Evolutionary conservation across 768 basidiomycete species (phyloP), one percentile per base, ranked within the genome.

Genomic region (Amanita polypyramis): DNA sequence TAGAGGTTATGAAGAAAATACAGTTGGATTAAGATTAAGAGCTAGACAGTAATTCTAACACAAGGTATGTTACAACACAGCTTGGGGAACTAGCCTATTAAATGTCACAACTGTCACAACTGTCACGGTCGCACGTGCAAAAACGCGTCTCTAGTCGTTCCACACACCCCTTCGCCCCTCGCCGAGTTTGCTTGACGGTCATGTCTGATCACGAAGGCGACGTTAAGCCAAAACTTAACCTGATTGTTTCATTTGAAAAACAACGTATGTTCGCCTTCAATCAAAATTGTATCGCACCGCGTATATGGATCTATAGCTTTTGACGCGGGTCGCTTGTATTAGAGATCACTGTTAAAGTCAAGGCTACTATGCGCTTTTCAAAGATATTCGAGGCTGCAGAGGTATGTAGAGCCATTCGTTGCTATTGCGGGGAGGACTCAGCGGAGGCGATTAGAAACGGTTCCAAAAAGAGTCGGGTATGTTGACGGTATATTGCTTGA

Each of bases 301-400:
- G 20, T 19, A 17, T 38, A 19, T 38, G 7, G 21, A 27, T 54
- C 20, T 19, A 36, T 14, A 43, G 39, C 40, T 49, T 30, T 20
- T 48, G 32, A 46, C 38, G 17, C 48, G 38, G 35, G 45, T n/a
- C 50, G 2, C 48, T 41, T 34, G 8, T 19, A 30, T 10, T 40
- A 85, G 82, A 71, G 7, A 77, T 82, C 25, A 80, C 76, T 4
- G 74, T 85, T 3, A 84, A 84, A 59, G 81, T 83, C 9, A 82
- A 79, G 51, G 51, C 70, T 1, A 76, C 74, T 30, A 47, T 83
- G 47, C 29, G 12, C 27, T 42, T 42, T 42, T 0, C 20, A 27
- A 84, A 83, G 61, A 76, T 83, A 20, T 83, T 85, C 49, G 71
- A 77, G 14, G 81, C 79, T 12, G 77, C 78, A 1, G 78, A 82